These are phyloP conservation scores for Dactylonectria macrodidyma DNA, from an alignment of 2,329 filamentous ascomycete genomes.

Conservation along the genomic window DNA sequence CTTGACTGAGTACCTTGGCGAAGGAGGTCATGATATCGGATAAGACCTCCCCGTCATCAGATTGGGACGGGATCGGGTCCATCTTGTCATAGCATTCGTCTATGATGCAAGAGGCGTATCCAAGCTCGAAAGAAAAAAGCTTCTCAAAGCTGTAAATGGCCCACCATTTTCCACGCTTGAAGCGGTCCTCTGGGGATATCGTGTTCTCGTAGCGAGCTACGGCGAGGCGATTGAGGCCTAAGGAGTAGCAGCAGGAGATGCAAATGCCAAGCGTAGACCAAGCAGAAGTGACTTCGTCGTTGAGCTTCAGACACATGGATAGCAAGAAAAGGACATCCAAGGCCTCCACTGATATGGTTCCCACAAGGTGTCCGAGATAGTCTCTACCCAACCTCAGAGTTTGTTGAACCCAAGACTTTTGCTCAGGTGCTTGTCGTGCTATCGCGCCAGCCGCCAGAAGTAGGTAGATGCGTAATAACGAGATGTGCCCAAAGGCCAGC, in stretches of 20 bases:
- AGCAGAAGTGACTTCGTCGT: background rate
- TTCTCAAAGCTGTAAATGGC: background rate
- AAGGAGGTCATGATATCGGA: slow-evolving; percentile 3
- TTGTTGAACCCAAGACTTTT: background rate
- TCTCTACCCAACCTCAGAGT: background rate
- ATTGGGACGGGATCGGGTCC: background rate
- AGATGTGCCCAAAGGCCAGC: background rate
- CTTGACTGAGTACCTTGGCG: background rate
- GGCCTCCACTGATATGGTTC: background rate
- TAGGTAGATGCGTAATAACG: background rate
- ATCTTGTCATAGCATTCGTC: background rate
- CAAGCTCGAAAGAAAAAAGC: background rate
- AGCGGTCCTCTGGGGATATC: background rate
- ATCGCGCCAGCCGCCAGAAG: background rate
- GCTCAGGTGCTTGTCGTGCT: background rate
- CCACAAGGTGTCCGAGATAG: background rate
- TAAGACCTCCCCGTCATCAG: background rate
- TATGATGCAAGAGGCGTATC: background rate
- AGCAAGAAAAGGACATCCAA: background rate
- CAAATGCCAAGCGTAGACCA: background rate
- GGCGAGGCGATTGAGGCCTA: background rate
- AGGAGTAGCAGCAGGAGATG: background rate
- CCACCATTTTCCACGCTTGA: background rate
- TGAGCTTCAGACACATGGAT: background rate
- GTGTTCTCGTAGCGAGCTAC: background rate